These are phyloP conservation scores for Isatis tinctoria DNA, from an alignment of 345 rosid species.

Conservation along the genomic window DNA sequence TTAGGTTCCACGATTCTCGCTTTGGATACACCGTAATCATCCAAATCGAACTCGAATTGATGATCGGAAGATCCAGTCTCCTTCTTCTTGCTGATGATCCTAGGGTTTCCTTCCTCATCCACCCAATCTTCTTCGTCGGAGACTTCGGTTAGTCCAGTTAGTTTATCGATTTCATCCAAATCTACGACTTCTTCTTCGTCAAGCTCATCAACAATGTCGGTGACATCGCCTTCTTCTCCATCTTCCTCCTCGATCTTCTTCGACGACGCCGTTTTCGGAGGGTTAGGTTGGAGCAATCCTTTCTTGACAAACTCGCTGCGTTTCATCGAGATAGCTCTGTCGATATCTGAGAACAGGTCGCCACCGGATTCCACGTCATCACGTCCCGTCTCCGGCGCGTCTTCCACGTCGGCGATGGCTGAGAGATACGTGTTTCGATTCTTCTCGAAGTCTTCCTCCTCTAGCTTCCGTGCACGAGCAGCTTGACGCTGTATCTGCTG, in stretches of 20 bases:
- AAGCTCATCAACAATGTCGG: constrained; percentile 48
- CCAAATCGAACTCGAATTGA: constrained; percentile 73
- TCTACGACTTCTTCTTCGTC: constrained; percentile 74
- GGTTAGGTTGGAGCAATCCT: constrained; percentile 53
- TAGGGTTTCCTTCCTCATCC: constrained; percentile 34
- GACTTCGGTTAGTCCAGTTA: constrained; percentile 49
- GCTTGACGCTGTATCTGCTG: constrained; percentile 76
- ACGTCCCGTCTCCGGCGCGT: constrained; percentile 29
- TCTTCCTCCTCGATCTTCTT: constrained; percentile 26
- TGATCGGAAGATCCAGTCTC: constrained; percentile 36
- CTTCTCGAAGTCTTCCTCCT: constrained; percentile 77
- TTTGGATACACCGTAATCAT: constrained; percentile 53
- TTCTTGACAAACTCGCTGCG: constrained; percentile 72
- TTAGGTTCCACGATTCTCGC: constrained; percentile 68
- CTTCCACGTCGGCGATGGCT: constrained; percentile 80
- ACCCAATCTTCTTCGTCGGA: constrained; percentile 45
- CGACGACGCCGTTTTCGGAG: constrained; percentile 23
- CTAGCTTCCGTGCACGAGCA: constrained; percentile 52
- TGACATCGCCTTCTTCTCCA: constrained; percentile 25
- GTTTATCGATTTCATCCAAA: constrained; percentile 73
- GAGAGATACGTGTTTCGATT: constrained; percentile 65
- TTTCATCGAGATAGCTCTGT: constrained; percentile 75
- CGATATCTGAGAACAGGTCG: constrained; percentile 80
- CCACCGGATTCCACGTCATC: constrained; percentile 37
- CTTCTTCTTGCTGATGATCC: constrained; percentile 28